Percentiles rank a stretch among this genome's conserved stretches.
These are phyloP conservation scores for Beta macrorhiza DNA, from an alignment of 179 eudicot species.

Conservation along the genomic window DNA sequence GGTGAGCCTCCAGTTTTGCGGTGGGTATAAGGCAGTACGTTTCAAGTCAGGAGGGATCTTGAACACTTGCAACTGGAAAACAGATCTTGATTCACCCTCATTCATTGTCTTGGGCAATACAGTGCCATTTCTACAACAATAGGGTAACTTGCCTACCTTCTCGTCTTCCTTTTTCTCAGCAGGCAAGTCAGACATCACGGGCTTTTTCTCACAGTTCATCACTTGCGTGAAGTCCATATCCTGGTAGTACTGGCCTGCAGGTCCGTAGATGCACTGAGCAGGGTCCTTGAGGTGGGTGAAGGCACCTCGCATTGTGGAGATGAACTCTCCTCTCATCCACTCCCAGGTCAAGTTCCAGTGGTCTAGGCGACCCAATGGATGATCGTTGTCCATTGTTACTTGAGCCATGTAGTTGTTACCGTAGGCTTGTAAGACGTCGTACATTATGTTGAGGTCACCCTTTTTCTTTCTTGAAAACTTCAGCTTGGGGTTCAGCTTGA, in stretches of 20 bases:
- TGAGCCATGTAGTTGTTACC: slow-evolving; percentile 71
- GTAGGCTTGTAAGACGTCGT: slow-evolving; percentile 64
- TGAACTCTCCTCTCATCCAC: slow-evolving; percentile 95
- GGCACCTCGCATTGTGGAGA: slow-evolving; percentile 67
- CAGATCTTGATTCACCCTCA: slow-evolving; percentile 47
- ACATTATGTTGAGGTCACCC: slow-evolving; percentile 74
- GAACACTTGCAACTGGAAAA: slow-evolving; percentile 48
- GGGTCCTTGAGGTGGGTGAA: slow-evolving; percentile 55
- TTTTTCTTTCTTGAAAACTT: slow-evolving; percentile 44
- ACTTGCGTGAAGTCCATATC: slow-evolving; percentile 66
- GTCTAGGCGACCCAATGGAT: slow-evolving; percentile 81
- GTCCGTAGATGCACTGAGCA: slow-evolving; percentile 68
- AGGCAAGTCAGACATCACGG: slow-evolving; percentile 70
- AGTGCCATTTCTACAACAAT: slow-evolving; percentile 48
- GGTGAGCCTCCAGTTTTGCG: slow-evolving; percentile 56
- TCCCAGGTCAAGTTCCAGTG: slow-evolving; percentile 97
- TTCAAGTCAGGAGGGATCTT: slow-evolving; percentile 50
- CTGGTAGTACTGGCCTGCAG: slow-evolving; percentile 60
- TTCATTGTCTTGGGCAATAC: slow-evolving; percentile 49
- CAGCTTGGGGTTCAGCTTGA: slow-evolving; percentile 38
- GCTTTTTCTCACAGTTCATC: slow-evolving; percentile 55
- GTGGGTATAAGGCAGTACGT: slow-evolving; percentile 48
- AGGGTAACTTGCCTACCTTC: slow-evolving; percentile 68
- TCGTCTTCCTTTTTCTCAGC: slow-evolving; percentile 54
- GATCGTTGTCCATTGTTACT: slow-evolving; percentile 70